Evolutionary conservation across 345 rosid genomes (phyloP), one percentile per base, ranked within the genome.

Genomic region (Laguncularia racemosa): DNA sequence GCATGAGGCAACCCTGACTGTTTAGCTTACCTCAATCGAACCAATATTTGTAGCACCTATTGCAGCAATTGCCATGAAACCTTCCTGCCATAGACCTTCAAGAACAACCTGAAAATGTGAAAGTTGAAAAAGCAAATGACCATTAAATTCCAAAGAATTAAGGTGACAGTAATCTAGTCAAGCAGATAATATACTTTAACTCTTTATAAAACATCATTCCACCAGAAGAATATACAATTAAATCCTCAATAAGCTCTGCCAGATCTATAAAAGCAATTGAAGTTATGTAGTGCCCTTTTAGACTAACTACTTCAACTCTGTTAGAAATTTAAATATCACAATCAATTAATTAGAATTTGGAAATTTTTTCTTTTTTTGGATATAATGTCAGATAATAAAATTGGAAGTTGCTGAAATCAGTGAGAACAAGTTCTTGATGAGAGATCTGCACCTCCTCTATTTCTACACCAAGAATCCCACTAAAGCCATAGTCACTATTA

Each of bases 31-130:
- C 91, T 93, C 83, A 64, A 93, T 89, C 6, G 99, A 93, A 38
- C 99, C 99, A 69, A 89, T 82, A 75, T 82, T 93, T 53, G 97
- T 93, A 14, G 97, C 96, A 58, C 99, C 99, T 59, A 93, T 68
- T 28, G 97, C 99, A 50, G 90, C 97, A 59, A 93, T 78, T 44
- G 96, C 95, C 95, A 93, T 77, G 68, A 73, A 86, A 20, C 97
- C 97, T 76, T 82, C 79, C 74, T 82, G 75, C 99, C 97, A 89
- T 44, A 56, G 15, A 73, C 99, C 99, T 73, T 87, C 96, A 53
- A 93, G 96, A 50, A 93, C 96, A 67, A 87, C 97, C 99, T 93
- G 75, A 26, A 55, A 70, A 69, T 13, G 47, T 28, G 16, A 53
- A 21, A 47, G 46, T 26, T 3, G 17, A 50, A 14, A 51, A 44